These are phyloP conservation scores for Pterulicium gracile DNA, from an alignment of 1,284 basidiomycete genomes.

Conservation along the genomic window DNA sequence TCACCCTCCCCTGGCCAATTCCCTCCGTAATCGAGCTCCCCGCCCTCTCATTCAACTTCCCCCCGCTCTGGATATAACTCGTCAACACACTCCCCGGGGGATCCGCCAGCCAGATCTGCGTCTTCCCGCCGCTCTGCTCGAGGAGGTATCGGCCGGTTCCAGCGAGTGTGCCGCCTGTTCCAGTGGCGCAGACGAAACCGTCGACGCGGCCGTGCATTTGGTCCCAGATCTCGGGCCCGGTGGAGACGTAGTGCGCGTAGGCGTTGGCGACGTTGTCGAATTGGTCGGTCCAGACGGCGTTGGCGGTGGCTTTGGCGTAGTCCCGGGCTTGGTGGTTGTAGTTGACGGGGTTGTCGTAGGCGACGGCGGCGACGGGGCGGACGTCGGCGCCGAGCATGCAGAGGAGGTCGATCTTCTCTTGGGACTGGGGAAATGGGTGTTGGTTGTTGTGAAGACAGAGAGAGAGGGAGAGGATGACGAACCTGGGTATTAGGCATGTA, in stretches of 20 bases:
- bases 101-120: conserved; percentile 92
- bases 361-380: conserved; percentile 89
- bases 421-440: conserved; percentile 42
- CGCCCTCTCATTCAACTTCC: conserved; percentile 68
- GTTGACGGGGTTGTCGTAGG: conserved; percentile 93
- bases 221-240: conserved; percentile 95
- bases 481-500: conserved; percentile 98
- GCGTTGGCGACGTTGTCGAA: conserved; percentile 95
- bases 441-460: too few relatives aligned
- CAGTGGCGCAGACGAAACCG: conserved; percentile 89
- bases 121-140: conserved; percentile 73
- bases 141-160: conserved; percentile 81
- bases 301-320: conserved; percentile 74
- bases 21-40: conserved; percentile 97
- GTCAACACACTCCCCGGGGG: conserved; percentile 93
- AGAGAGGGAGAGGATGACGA: conserved; percentile 10
- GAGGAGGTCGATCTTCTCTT: conserved; percentile 96
- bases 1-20: conserved; percentile 97
- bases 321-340: conserved; percentile 98
- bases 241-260: conserved; percentile 79
- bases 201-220: conserved; percentile 79
- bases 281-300: conserved; percentile 98
- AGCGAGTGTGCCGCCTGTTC: conserved; percentile 93
- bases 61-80: conserved; percentile 77
- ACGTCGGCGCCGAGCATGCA: conserved; percentile 97